Percentiles rank a stretch among this genome's conserved stretches.
Evolutionary conservation across 495 filamentous ascomycete species (phyloP).

Genomic region (Entonaema liquescens): DNA sequence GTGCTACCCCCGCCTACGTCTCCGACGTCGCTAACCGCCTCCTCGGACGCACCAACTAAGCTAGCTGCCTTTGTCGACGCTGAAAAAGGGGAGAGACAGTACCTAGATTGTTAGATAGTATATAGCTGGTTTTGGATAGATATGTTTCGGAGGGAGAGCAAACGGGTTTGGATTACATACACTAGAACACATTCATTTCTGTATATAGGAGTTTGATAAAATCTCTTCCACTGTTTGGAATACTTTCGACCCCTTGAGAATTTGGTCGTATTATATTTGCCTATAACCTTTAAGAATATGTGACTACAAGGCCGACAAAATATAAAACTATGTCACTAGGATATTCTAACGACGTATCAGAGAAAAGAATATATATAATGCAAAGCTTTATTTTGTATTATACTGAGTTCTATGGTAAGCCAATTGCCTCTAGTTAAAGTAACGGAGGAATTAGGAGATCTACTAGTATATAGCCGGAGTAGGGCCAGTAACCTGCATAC

Average conservation of each 20-base stretch:
- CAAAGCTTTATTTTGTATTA: not conserved
- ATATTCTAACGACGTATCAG: not conserved
- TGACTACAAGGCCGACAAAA: no score
- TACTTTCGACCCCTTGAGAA: not conserved
- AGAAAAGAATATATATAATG: not conserved
- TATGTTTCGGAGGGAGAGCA: not conserved
- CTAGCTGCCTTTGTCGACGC: not conserved
- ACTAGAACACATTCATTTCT: constrained; percentile 21
- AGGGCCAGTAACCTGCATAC: not conserved
- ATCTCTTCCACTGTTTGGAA: not conserved
- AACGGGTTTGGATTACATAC: not conserved
- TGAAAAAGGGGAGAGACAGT: not conserved
- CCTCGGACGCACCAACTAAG: constrained; percentile 45
- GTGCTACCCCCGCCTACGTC: constrained; percentile 51
- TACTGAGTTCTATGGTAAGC: not conserved
- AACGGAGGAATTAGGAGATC: not conserved
- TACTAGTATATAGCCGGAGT: not conserved
- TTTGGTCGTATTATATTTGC: no score
- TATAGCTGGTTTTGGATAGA: not conserved
- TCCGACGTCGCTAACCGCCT: constrained; percentile 53
- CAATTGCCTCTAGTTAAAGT: not conserved
- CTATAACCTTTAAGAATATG: no score
- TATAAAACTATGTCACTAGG: no score
- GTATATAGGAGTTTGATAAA: constrained; percentile 18
- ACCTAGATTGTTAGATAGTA: not conserved